Base-by-base conservation (phyloP, 1,284 basidiomycete species). In the Gymnopus androsaceus region DNA sequence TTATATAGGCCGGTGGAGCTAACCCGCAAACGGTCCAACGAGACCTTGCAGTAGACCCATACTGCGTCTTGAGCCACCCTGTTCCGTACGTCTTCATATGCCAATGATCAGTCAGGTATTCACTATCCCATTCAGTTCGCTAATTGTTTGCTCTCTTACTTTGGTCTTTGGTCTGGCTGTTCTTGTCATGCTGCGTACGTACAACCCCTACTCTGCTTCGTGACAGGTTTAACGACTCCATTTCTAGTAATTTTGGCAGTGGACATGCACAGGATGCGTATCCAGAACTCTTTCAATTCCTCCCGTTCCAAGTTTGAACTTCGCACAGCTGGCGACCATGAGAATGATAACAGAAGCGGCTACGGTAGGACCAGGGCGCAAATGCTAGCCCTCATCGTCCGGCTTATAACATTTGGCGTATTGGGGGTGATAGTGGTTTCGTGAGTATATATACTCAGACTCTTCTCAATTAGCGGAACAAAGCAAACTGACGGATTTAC, bases 11-110 rank as follows among this genome's bases (percentile, higher is more conserved):
- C 19, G 52, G 52, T 11, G 23, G n/a, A 25, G 4, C 40, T n/a
- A 14, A 46, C 5, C 42, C 52, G 11, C 11, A 8, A 7, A 25
- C 36, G 11, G 52, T 54, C 19, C 52, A 47, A 17, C 31, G 52
- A 38, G 33, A 54, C 17, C 25, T 46, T 7, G 21, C 42, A 8
- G 25, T 30, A 5, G 27, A 31, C 6, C 42, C 52, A 4, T 54
- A 54, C 36, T 54, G 52, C 36, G 36, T 54, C 11, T 12, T 47
- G 19, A 36, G 28, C 9, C 19, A 34, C 12, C 30, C 42, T n/a
- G 44, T 30, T 12, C 34, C 31, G 52, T 54, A 30, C 2, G 44
- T 46, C 19, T 4, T 19, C 6, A 19, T 11, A 9, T 21, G 7
- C 30, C 12, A 7, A 25, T 36, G 15, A 28, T 23, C 7, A 34